Evolutionary conservation across 2,329 filamentous ascomycete species (phyloP).

Genomic region (Emmonsiellopsis sp.): DNA sequence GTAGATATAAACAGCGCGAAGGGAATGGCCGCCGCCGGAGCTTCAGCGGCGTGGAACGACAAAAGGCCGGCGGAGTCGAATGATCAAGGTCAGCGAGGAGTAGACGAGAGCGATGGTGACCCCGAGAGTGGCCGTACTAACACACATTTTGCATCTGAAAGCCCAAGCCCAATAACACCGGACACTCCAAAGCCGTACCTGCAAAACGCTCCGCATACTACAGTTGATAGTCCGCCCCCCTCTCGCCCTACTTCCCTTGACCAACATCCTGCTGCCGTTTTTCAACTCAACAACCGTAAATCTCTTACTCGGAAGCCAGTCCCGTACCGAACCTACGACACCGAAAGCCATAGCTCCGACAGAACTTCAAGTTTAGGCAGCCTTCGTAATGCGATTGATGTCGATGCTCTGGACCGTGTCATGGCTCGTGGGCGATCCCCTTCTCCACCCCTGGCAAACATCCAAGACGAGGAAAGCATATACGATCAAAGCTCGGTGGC

Average conservation of each 20-base stretch:
- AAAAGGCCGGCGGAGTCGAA: slow-evolving; percentile 19
- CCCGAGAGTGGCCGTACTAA: slow-evolving; percentile 22
- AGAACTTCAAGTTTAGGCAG: slow-evolving; percentile 32
- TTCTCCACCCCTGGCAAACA: not conserved
- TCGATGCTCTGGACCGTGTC: slow-evolving; percentile 43
- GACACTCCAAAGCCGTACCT: slow-evolving; percentile 1
- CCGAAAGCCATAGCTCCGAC: slow-evolving; percentile 16
- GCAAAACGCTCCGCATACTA: not conserved
- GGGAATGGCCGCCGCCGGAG: slow-evolving; percentile 26
- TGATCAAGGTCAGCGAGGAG: slow-evolving; percentile 30
- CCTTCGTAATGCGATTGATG: slow-evolving; percentile 34
- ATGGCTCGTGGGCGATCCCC: slow-evolving; percentile 15
- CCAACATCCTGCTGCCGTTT: not conserved
- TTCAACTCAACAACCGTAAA: slow-evolving; percentile 3
- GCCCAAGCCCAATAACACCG: slow-evolving; percentile 4
- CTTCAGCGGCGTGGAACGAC: slow-evolving; percentile 31
- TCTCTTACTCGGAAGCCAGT: slow-evolving; percentile 40
- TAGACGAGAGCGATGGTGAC: slow-evolving; percentile 26
- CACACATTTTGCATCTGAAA: slow-evolving; percentile 15
- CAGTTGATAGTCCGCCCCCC: not conserved
- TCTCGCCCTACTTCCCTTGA: slow-evolving; percentile 7
- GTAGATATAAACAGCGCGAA: slow-evolving; percentile 55
- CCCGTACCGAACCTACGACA: slow-evolving; percentile 17
- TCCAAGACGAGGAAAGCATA: slow-evolving; percentile 29
- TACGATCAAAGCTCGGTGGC: slow-evolving; percentile 56